Percentiles rank a stretch among this genome's conserved stretches.
phyloP scores from a whole-genome alignment of 116 monocot genomes.

The Cymodocea nodosa region DNA sequence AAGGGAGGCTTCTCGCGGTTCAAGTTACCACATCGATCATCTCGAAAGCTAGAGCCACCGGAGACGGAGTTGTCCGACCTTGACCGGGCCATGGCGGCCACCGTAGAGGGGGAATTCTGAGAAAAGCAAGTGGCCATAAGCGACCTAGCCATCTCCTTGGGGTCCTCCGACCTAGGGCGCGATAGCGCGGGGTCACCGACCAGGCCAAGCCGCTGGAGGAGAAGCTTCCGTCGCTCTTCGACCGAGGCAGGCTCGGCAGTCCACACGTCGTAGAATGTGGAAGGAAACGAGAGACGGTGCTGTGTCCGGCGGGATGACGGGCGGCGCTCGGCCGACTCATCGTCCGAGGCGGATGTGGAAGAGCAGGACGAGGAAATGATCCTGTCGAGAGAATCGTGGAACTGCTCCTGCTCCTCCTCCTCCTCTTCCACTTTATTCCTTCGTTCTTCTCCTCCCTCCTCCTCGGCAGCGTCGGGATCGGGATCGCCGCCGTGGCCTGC shows the following conservation, averaged over 20 bases:
- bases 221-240: slow-evolving; percentile 41
- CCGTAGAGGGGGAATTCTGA: not conserved
- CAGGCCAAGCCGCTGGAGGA: slow-evolving; percentile 46
- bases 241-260: slow-evolving; percentile 26
- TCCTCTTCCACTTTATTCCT: slow-evolving; percentile 23
- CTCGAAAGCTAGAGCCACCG: not conserved
- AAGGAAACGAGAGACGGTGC: slow-evolving; percentile 3
- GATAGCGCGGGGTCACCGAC: slow-evolving; percentile 26
- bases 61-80: slow-evolving; percentile 38
- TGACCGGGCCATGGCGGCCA: slow-evolving; percentile 24
- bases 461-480: not conserved
- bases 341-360: slow-evolving; percentile 72
- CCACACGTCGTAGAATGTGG: slow-evolving; percentile 20
- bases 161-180: slow-evolving; percentile 12
- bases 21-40: too few relatives aligned
- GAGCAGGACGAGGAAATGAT: slow-evolving; percentile 80
- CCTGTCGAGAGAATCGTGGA: slow-evolving; percentile 69
- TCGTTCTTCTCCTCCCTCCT: slow-evolving; percentile 8
- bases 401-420: slow-evolving; percentile 49
- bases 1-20: slow-evolving; percentile 16
- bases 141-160: slow-evolving; percentile 14
- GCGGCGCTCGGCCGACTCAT: slow-evolving; percentile 17
- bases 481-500: not conserved
- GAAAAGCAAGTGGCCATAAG: slow-evolving; percentile 9
- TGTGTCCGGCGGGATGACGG: slow-evolving; percentile 3